Evolutionary conservation across 306 rosid genomes (phyloP).

Genomic region (Hippophae tibetana): DNA sequence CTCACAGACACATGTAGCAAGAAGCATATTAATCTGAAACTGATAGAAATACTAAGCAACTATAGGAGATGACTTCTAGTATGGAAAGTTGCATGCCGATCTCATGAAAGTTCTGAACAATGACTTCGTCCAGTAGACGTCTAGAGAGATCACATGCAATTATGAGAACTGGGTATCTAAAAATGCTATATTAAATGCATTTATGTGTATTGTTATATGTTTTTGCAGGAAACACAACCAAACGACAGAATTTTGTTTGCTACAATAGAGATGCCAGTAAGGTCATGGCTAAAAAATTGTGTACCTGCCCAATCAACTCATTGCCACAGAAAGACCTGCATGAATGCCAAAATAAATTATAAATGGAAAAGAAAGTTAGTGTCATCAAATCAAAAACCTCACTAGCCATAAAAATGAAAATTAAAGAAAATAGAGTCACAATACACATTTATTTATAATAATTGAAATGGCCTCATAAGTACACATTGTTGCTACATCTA

Average conservation of each 20-base stretch:
- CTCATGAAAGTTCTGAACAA: background rate
- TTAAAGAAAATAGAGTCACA: no score
- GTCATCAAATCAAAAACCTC: no score
- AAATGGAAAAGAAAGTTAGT: conserved; percentile 4
- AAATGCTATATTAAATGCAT: background rate
- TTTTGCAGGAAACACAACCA: background rate
- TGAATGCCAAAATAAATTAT: conserved; percentile 25
- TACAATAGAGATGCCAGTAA: conserved; percentile 5
- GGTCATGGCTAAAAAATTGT: conserved; percentile 15
- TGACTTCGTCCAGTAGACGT: background rate
- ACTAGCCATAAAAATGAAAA: no score
- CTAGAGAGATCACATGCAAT: background rate
- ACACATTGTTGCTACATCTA: no score
- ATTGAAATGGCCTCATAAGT: no score
- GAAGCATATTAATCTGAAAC: no score
- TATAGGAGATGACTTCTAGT: background rate
- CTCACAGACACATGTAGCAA: no score
- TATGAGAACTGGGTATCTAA: background rate
- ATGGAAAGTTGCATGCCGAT: background rate
- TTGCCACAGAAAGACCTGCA: conserved; percentile 64
- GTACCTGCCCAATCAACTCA: conserved; percentile 73
- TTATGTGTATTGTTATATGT: background rate
- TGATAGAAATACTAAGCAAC: no score
- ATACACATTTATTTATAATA: no score
- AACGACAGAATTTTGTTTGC: background rate